Evolutionary conservation across 768 basidiomycete species (phyloP), one percentile per base, ranked within the genome.

Genomic region (Hygrophorus russula): DNA sequence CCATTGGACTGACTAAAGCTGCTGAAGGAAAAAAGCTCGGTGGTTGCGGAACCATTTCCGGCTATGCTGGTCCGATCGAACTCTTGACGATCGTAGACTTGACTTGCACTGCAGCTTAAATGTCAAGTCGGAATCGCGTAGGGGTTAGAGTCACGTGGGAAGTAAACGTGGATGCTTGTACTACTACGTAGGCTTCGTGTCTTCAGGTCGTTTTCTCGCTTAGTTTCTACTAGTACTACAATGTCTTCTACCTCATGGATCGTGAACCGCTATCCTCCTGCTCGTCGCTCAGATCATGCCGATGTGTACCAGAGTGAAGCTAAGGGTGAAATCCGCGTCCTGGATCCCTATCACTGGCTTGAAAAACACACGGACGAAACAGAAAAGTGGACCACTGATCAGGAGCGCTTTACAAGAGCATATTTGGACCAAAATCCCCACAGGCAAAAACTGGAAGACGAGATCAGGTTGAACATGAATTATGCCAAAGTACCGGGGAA

Each of bases 331-430:
- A 79, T 87, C 32, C 62, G 61, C 31, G 77, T 90, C 0, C 59
- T 66, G 3, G 80, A 87, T 58, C 83, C 85, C 5, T 86, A 85
- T 62, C 62, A 72, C 35, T 88, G 85, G 83, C 66, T 90, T 15
- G 82, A 87, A 47, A 63, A 73, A 20, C 58, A 78, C 50, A 67
- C 70, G 19, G 60, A 71, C 13, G 82, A 88, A 57, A 82, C 79
- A 0, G 70, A 80, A 39, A 55, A 64, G 31, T 85, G 82, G 82
- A 77, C 68, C 1, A 64, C 70, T 18, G 69, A 65, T 6, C 83
- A 86, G 55, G 76, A 75, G 43, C 55, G 53, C 7, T 78, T 72
- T 51, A 81, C 80, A 12, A 69, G 73, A 29, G 44, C 63, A 20
- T 76, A 80, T 56, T 63, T 89, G 43, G 74, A 80, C 57, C 64